These are phyloP conservation scores for Aspergillus ibericus DNA, from an alignment of 2,329 filamentous ascomycete species.

Conservation along the genomic window DNA sequence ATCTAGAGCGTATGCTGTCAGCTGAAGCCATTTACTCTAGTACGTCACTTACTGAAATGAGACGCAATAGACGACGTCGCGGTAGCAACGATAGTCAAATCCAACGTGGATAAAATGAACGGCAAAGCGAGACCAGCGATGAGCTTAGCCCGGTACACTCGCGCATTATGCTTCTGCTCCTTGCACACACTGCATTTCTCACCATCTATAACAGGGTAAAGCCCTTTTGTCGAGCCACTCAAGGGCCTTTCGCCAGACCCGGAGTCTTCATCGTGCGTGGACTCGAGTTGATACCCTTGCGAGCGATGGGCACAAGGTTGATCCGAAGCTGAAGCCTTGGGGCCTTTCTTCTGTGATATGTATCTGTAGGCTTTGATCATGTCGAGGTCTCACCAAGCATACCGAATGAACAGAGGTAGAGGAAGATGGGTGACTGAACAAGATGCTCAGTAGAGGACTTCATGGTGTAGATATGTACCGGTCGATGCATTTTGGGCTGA, in stretches of 20 bases:
- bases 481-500: neutral
- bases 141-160: constrained; percentile 59
- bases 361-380: constrained; percentile 3
- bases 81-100: constrained; percentile 64
- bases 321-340: neutral
- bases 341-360: neutral
- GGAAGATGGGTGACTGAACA: neutral
- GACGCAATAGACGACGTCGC: constrained; percentile 63
- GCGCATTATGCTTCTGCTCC: constrained; percentile 34
- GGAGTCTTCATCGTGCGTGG: neutral
- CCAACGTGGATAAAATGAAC: constrained; percentile 62
- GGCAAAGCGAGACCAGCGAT: constrained; percentile 60
- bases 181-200: constrained; percentile 23
- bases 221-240: neutral
- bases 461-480: neutral
- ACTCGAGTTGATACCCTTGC: neutral
- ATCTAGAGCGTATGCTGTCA: constrained; percentile 31
- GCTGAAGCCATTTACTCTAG: neutral
- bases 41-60: constrained; percentile 56
- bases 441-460: neutral
- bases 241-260: neutral
- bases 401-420: too few relatives aligned
- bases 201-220: neutral
- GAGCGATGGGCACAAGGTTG: constrained; percentile 12
- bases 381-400: neutral